Conservation (phyloP, 208 protist genomes). For the Cochliopodium minus region DNA sequence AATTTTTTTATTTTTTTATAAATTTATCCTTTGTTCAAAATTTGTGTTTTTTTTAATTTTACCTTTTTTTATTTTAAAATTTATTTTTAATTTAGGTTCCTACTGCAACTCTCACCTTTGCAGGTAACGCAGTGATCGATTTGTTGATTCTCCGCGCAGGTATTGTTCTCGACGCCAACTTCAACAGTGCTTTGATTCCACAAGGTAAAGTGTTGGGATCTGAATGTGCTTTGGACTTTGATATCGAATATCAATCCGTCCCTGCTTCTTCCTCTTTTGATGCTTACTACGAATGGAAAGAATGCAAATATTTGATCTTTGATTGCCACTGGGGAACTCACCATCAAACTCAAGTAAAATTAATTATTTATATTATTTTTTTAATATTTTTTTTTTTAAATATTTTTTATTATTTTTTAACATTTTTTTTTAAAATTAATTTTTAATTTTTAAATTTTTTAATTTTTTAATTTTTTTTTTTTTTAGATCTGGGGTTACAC, state of each 20-base stretch:
- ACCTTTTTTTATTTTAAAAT: too few relatives aligned
- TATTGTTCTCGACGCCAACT: slow-evolving; percentile 15
- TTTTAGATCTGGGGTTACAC: too few relatives aligned
- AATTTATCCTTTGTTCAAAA: background rate
- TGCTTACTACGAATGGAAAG: slow-evolving; percentile 15
- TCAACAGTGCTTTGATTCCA: slow-evolving; percentile 17
- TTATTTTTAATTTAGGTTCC: too few relatives aligned
- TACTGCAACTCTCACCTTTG: slow-evolving; percentile 4
- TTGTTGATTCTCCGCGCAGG: slow-evolving; percentile 21
- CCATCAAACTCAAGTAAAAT: too few relatives aligned
- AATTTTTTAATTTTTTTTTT: too few relatives aligned
- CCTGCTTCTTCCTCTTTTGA: slow-evolving; percentile 19
- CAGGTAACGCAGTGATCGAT: slow-evolving; percentile 18
- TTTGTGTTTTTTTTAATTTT: too few relatives aligned
- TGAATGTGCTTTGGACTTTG: slow-evolving; percentile 19
- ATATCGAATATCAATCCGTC: slow-evolving; percentile 10
- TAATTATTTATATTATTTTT: too few relatives aligned
- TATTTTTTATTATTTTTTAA: too few relatives aligned
- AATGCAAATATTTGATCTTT: slow-evolving; percentile 19
- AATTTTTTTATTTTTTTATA: too few relatives aligned
- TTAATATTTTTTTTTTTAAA: too few relatives aligned
- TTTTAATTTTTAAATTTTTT: too few relatives aligned
- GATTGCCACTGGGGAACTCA: slow-evolving; percentile 20
- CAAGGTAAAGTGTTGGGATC: slow-evolving; percentile 25
- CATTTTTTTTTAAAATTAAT: too few relatives aligned